A percentile compares a stretch with the other conserved stretches of the same genome.
Conservation (phyloP, 495 filamentous ascomycete genomes). For the Penicillium soppii region DNA sequence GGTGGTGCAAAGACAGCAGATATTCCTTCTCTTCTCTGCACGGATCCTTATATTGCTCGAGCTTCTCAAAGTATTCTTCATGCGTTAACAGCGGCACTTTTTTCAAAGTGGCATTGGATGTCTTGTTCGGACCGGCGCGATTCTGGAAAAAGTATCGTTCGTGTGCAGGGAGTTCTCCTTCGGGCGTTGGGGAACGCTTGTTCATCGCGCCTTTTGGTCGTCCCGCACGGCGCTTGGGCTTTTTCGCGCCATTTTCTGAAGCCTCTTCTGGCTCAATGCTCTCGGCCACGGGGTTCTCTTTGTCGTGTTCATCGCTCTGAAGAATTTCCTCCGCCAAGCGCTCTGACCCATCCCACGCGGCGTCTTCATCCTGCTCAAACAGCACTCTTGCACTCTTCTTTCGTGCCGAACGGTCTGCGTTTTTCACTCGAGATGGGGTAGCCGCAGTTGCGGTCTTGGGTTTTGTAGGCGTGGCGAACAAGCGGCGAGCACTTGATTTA, state of each 20-base stretch:
- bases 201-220: conserved; percentile 59
- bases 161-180: conserved; percentile 74
- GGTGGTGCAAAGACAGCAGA: conserved; percentile 71
- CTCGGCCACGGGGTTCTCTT: conserved; percentile 38
- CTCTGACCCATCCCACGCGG: conserved; percentile 73
- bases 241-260: conserved; percentile 33
- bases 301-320: conserved; percentile 40
- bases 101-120: conserved; percentile 81
- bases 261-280: conserved; percentile 35
- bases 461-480: conserved; percentile 43
- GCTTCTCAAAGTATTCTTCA: conserved; percentile 81
- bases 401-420: conserved; percentile 79
- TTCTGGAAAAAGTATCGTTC: conserved; percentile 96
- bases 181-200: conserved; percentile 76
- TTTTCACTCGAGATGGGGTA: conserved; percentile 59
- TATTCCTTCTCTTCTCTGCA: conserved; percentile 70
- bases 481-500: conserved; percentile 36
- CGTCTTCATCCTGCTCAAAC: conserved; percentile 71
- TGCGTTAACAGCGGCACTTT: conserved; percentile 77
- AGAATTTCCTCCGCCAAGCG: conserved; percentile 71
- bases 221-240: conserved; percentile 58
- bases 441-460: conserved; percentile 25
- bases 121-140: conserved; percentile 73
- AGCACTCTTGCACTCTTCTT: conserved; percentile 78
- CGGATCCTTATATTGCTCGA: conserved; percentile 65